Evolutionary conservation across 495 filamentous ascomycete genomes (phyloP).

Genomic region (Emericellopsis terricola): DNA sequence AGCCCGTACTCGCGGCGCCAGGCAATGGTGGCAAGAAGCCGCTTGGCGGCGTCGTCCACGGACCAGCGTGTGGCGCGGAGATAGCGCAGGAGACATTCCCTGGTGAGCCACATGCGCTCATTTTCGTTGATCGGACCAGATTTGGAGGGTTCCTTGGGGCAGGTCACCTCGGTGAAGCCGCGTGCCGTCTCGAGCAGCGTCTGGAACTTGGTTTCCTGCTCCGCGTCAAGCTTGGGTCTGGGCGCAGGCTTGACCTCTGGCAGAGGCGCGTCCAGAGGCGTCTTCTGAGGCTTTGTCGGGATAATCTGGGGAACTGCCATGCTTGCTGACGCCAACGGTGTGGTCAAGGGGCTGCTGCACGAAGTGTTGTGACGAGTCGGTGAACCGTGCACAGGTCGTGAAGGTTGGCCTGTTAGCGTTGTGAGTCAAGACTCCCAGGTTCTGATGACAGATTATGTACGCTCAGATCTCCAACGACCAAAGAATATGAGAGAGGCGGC

Average conservation of each 20-base stretch:
- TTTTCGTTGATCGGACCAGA: conserved; percentile 49
- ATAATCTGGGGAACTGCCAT: no score
- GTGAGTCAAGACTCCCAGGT: no score
- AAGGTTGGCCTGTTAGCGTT: no score
- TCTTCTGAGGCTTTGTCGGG: conserved; percentile 29
- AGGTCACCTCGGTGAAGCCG: conserved; percentile 53
- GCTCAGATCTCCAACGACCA: no score
- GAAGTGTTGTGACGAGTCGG: no score
- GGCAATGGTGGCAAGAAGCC: conserved; percentile 57
- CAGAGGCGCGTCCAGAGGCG: conserved; percentile 49
- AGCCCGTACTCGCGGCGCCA: conserved; percentile 85
- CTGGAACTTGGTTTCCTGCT: conserved; percentile 76
- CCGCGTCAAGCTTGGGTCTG: conserved; percentile 38
- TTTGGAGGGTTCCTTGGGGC: conserved; percentile 38
- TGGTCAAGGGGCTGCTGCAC: no score
- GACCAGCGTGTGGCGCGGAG: conserved; percentile 89
- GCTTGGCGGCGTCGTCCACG: conserved; percentile 51
- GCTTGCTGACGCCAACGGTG: no score
- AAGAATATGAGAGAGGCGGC: no score
- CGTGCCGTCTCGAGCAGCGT: conserved; percentile 46
- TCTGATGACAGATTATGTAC: no score
- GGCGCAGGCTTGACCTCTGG: conserved; percentile 33
- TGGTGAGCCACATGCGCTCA: conserved; percentile 79
- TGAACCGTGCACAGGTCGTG: no score
- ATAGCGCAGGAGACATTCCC: conserved; percentile 83